These are phyloP conservation scores for Teratosphaeria epicoccoides DNA, from an alignment of 2,329 filamentous ascomycete genomes.

Conservation along the genomic window DNA sequence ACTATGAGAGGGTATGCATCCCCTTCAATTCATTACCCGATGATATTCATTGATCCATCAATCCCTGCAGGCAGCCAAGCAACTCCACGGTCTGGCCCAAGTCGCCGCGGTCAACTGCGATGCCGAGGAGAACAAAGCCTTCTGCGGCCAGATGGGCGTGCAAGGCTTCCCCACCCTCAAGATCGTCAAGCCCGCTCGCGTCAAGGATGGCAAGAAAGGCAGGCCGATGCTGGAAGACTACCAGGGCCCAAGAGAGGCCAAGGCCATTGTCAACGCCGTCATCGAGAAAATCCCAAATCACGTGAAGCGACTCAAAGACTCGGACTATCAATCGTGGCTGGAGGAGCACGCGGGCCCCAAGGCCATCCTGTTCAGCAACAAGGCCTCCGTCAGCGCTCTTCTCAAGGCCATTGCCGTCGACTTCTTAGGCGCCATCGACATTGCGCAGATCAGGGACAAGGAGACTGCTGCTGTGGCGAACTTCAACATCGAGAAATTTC, in stretches of 20 bases:
- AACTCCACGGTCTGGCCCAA: slow-evolving; percentile 81
- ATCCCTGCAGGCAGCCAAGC: slow-evolving; percentile 71
- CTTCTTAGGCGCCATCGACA: slow-evolving; percentile 65
- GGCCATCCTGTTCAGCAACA: slow-evolving; percentile 86
- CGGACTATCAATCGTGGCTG: slow-evolving; percentile 67
- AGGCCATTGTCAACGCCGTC: slow-evolving; percentile 76
- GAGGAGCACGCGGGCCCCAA: slow-evolving; percentile 60
- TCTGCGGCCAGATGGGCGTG: slow-evolving; percentile 77
- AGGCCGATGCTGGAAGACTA: slow-evolving; percentile 85
- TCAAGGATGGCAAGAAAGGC: slow-evolving; percentile 45
- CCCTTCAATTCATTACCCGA: too few species aligned
- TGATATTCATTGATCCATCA: background rate
- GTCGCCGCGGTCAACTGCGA: slow-evolving; percentile 94
- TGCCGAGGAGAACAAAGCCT: slow-evolving; percentile 78
- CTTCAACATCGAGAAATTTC: slow-evolving; percentile 69
- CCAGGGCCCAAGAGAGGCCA: slow-evolving; percentile 70
- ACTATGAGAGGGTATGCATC: slow-evolving; percentile 80
- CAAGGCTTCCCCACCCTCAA: slow-evolving; percentile 95
- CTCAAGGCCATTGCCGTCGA: slow-evolving; percentile 81
- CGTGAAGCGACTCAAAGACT: slow-evolving; percentile 70
- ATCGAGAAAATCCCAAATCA: slow-evolving; percentile 84
- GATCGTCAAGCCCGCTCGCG: slow-evolving; percentile 72
- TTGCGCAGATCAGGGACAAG: slow-evolving; percentile 78
- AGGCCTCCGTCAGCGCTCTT: slow-evolving; percentile 74
- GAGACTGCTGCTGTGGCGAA: slow-evolving; percentile 59